These are phyloP conservation scores for Krasilnikovozyma curviuscula DNA, from an alignment of 768 basidiomycete species.

Conservation along the genomic window DNA sequence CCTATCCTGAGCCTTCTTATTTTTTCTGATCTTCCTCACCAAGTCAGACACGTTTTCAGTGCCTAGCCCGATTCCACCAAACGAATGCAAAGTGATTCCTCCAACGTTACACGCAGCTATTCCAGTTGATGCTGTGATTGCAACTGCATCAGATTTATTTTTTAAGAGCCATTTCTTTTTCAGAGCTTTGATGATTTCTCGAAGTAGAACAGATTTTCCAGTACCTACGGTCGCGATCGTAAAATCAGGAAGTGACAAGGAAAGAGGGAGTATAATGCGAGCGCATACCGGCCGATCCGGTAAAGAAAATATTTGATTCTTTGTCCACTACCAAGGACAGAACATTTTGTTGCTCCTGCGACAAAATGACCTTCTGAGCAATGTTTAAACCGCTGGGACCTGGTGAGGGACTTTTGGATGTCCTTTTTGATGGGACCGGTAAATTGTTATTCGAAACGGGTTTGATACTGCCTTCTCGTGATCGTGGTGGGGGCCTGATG, in stretches of 20 bases:
- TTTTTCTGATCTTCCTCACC: slow-evolving; percentile 50
- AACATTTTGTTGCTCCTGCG: slow-evolving; percentile 59
- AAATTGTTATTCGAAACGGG: no score
- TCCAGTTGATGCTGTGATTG: slow-evolving; percentile 11
- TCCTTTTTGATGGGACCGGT: no score
- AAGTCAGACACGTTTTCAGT: no score
- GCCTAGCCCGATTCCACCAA: slow-evolving; percentile 11
- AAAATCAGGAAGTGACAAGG: no score
- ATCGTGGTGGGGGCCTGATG: no score
- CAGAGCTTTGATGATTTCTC: slow-evolving; percentile 17
- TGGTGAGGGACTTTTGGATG: no score
- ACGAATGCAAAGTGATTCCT: slow-evolving; percentile 8
- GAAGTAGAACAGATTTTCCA: slow-evolving; percentile 25
- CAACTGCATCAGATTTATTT: slow-evolving; percentile 7
- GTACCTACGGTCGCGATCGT: slow-evolving; percentile 16
- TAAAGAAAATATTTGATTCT: slow-evolving; percentile 20
- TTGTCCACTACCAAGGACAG: slow-evolving; percentile 45
- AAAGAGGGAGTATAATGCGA: no score
- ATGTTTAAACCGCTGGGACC: no score
- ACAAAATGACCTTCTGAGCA: slow-evolving; percentile 10
- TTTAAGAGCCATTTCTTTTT: slow-evolving; percentile 4
- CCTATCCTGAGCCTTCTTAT: slow-evolving; percentile 57
- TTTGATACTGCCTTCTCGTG: no score
- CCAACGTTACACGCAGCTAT: slow-evolving; percentile 11
- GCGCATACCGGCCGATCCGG: slow-evolving; percentile 20